Evolutionary conservation across 495 filamentous ascomycete species (phyloP), one percentile per base, ranked within the genome.

Genomic region (Penicillium manginii): DNA sequence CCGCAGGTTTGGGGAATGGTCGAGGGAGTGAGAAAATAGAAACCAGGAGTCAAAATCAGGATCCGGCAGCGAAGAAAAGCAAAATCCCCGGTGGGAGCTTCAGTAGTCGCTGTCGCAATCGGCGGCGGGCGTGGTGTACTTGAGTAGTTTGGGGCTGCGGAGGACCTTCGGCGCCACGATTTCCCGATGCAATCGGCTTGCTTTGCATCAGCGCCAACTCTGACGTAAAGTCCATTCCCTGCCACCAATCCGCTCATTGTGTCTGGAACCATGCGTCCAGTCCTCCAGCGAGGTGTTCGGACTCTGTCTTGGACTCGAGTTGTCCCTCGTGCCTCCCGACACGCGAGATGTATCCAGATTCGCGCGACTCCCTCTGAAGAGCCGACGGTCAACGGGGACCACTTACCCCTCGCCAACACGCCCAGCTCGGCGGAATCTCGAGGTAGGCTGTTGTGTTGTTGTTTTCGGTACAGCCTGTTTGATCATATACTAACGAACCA

Each of bases 331-430:
- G 56, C 37, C 43, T 68, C 61, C 51, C 63, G 61, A 39, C 75
- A 78, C 60, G 54, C 70, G 35, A 72, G 77, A 72, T 68, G 60
- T 61, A 55, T 80, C 48, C 77, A 80, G 59, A 78, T 80, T 69
- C 76, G 75, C 58, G 72, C 77, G 33, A 64, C 76, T 49, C 73
- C 76, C 7, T 67, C 72, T 54, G 72, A 67, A 47, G 68, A 74
- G 57, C 65, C 73, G 26, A 60, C 73, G 43, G 65, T 66, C 50
- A 76, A 76, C 55, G 75, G 75, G 42, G 65, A 71, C 47, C 55
- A 73, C 54, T 60, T 80, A 23, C 76, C 77, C 50, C 67, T 80
- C 52, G 71, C 72, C 37, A 68, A 66, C 53, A 73, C 75, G 21
- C 67, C 78, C 35, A 73, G 57, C 55, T 72, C 71, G 37, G 78